Evolutionary conservation across 176 grass and related monocot genomes (phyloP).

Genomic region (Chloris gayana): DNA sequence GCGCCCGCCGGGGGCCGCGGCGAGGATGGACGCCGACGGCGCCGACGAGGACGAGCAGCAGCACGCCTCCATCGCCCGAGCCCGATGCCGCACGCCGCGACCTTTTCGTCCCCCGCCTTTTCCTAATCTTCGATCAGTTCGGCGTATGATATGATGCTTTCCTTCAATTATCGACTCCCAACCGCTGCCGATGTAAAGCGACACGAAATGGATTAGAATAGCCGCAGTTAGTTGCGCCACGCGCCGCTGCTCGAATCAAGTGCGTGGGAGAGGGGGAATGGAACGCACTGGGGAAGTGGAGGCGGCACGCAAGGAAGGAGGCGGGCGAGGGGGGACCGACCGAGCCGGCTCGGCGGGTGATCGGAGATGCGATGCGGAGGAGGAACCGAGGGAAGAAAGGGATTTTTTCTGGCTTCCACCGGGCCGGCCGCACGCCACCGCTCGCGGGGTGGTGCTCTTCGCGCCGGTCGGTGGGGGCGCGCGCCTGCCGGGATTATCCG

Average conservation of each 20-base stretch:
- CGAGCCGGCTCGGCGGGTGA: conserved; percentile 6
- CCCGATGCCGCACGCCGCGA: background rate
- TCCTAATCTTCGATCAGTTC: background rate
- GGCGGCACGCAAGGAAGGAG: conserved; percentile 54
- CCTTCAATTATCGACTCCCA: conserved; percentile 28
- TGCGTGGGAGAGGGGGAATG: background rate
- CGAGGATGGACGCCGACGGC: conserved; percentile 47
- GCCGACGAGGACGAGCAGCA: conserved; percentile 55
- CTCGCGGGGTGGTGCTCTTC: background rate
- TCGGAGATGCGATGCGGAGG: conserved; percentile 24
- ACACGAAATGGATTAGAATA: conserved; percentile 33
- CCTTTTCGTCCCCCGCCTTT: background rate
- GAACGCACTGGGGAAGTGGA: background rate
- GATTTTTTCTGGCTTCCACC: conserved; percentile 23
- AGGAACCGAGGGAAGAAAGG: conserved; percentile 15
- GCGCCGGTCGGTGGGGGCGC: conserved; percentile 20
- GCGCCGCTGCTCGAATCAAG: conserved; percentile 5
- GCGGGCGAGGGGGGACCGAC: conserved; percentile 9
- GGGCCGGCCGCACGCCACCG: conserved; percentile 39
- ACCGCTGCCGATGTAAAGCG: conserved; percentile 34
- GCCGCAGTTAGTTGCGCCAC: background rate
- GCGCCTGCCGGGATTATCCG: conserved; percentile 37
- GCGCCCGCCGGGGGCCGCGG: background rate
- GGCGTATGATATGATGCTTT: conserved; percentile 18
- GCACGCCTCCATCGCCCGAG: conserved; percentile 51